Evolutionary conservation across 441 rosid species (phyloP), one percentile per base, ranked within the genome.

Genomic region (Geranium incanum): DNA sequence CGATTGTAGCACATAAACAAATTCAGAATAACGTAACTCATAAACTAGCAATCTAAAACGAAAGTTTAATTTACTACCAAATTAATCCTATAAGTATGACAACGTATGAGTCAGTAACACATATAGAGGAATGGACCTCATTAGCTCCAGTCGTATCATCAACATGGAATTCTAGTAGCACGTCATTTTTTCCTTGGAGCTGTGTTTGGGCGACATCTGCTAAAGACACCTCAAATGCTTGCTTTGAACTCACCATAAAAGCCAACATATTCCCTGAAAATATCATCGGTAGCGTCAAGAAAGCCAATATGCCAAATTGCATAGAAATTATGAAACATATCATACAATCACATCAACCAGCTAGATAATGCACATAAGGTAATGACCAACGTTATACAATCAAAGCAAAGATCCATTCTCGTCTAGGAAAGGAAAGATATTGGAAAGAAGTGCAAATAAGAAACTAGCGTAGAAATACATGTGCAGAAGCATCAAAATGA

Each of bases 121-220:
- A 13, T 12, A 12, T 1, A 28, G 33, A 28, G 33, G 16, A 36
- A 65, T 11, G 37, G 4, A 93, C 98, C 95, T 92, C 99, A 75
- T 90, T 94, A 66, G 96, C 97, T 77, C 99, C 97, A 70, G 97
- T 85, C 5, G 96, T 92, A 76, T 95, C 99, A 89, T 94, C 97
- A 48, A 90, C 94, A 77, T 94, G 99, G 81, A 94, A 94, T 86
- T 94, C 94, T 85, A 92, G 80, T 37, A 88, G 70, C 64, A 92
- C 97, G 77, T 92, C 97, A 79, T 89, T 89, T 77, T 94, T 92
- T 67, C 97, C 97, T 79, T 90, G 97, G 77, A 92, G 78, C 75
- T 92, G 96, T 33, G 97, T 87, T 67, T 95, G 99, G 0, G 97
- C 83, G 69, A 95, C 99, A 80, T 95, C 97, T 28, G 99, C 93